A percentile compares a stretch with the other conserved stretches of the same genome.
These are phyloP conservation scores for Pseudocercospora pini-densiflorae DNA, from an alignment of 2,329 filamentous ascomycete species.

Conservation along the genomic window DNA sequence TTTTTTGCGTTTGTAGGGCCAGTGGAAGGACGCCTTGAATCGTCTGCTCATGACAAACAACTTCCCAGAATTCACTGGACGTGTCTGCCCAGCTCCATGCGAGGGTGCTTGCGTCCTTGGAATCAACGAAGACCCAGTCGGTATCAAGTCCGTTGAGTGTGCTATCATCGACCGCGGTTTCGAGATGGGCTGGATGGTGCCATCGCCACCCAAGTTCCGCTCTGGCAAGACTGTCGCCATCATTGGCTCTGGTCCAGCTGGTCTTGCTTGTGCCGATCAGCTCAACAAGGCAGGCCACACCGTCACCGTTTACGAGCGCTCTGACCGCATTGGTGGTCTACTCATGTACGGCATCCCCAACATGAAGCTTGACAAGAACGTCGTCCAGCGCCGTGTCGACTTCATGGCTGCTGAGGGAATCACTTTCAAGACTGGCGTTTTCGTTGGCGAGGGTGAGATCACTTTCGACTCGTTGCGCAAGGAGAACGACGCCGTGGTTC, in stretches of 20 bases:
- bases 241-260: slow-evolving; percentile 89
- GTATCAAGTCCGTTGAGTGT: slow-evolving; percentile 98
- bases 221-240: slow-evolving; percentile 88
- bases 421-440: slow-evolving; percentile 76
- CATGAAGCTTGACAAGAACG: slow-evolving; percentile 99
- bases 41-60: slow-evolving; percentile 96
- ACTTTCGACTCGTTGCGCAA: slow-evolving; percentile 73
- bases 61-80: slow-evolving; percentile 97
- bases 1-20: slow-evolving; percentile 52
- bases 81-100: slow-evolving; percentile 94
- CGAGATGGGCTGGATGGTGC: slow-evolving; percentile 98
- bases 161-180: slow-evolving; percentile 98
- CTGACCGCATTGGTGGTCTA: slow-evolving; percentile 86
- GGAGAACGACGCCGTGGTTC: slow-evolving; percentile 80
- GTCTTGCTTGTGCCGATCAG: slow-evolving; percentile 89
- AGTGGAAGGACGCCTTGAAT: slow-evolving; percentile 92
- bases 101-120: slow-evolving; percentile 95
- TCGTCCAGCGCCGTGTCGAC: slow-evolving; percentile 93
- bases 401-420: slow-evolving; percentile 92
- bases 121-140: slow-evolving; percentile 95
- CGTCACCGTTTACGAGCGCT: slow-evolving; percentile 90
- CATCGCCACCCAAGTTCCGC: slow-evolving; percentile 74
- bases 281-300: slow-evolving; percentile 89
- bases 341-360: slow-evolving; percentile 99
- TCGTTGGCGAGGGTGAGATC: slow-evolving; percentile 73